Evolutionary conservation across 2,329 filamentous ascomycete species (phyloP).

Genomic region (Colletotrichum neosansevieriae): DNA sequence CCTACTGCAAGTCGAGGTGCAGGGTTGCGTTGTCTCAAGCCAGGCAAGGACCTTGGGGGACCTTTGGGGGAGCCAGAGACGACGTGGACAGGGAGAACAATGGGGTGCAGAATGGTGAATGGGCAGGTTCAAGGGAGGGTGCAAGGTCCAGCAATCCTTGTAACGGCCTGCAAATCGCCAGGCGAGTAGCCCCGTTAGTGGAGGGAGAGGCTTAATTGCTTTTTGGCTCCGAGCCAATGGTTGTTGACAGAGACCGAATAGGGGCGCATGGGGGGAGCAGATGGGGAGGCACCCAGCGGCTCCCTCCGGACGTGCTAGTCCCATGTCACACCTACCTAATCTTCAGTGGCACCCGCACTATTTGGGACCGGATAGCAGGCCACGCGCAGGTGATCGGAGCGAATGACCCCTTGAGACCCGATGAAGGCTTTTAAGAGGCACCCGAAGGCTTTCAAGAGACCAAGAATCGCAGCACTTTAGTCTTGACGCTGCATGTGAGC

Average conservation of each 20-base stretch:
- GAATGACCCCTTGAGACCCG: neutral
- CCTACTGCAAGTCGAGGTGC: slow-evolving; percentile 24
- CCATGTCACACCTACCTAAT: slow-evolving; percentile 21
- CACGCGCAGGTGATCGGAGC: slow-evolving; percentile 26
- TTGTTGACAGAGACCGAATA: slow-evolving; percentile 21
- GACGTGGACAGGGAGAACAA: slow-evolving; percentile 34
- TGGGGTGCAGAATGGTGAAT: slow-evolving; percentile 14
- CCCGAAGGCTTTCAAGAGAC: neutral
- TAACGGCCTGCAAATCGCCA: slow-evolving; percentile 29
- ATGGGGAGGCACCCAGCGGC: slow-evolving; percentile 24
- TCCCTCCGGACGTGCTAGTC: slow-evolving; percentile 30
- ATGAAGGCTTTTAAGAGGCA: too few species aligned
- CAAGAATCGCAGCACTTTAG: too few species aligned
- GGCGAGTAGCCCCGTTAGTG: slow-evolving; percentile 31
- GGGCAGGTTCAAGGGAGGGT: slow-evolving; percentile 16
- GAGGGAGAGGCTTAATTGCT: slow-evolving; percentile 39
- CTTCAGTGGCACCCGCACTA: slow-evolving; percentile 25
- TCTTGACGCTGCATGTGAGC: neutral
- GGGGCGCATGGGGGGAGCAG: slow-evolving; percentile 26
- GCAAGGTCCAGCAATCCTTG: slow-evolving; percentile 35
- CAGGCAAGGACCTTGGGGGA: slow-evolving; percentile 16
- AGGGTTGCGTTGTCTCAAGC: slow-evolving; percentile 27
- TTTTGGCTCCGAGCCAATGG: slow-evolving; percentile 38
- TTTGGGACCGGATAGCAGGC: slow-evolving; percentile 18
- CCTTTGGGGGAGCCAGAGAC: slow-evolving; percentile 1